phyloP scores from a whole-genome alignment of 345 rosid genomes.

The Camelina sativa region DNA sequence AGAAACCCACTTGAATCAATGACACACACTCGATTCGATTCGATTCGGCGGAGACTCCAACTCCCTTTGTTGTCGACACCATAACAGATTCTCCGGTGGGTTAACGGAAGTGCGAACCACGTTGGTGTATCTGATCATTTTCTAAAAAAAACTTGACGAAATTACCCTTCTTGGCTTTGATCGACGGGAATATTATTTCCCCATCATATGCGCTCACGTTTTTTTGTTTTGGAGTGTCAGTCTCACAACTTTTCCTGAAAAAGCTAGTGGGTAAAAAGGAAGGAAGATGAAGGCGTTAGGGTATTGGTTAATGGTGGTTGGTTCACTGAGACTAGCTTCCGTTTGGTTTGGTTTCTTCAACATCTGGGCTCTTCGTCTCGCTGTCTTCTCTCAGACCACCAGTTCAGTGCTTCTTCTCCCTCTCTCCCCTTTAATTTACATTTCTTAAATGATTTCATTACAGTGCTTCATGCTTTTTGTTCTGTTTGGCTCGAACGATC shows the following conservation, averaged over 20 bases:
- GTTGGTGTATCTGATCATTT: neutral
- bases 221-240: neutral
- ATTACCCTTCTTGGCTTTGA: neutral
- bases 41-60: neutral
- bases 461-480: neutral
- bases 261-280: neutral
- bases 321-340: conserved; percentile 82
- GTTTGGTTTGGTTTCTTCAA: conserved; percentile 97
- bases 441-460: neutral
- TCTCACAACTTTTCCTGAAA: neutral
- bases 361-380: conserved; percentile 89
- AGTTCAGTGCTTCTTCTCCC: conserved; percentile 45
- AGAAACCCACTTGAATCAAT: neutral
- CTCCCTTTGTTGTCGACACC: neutral
- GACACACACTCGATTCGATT: neutral
- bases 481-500: neutral
- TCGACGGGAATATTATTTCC: neutral
- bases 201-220: neutral
- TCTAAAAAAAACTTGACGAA: neutral
- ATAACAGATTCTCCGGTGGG: neutral
- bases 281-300: conserved; percentile 78
- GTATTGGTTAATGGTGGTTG: conserved; percentile 92
- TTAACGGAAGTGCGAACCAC: neutral
- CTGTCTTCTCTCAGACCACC: conserved; percentile 80
- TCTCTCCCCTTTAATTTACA: neutral